These are phyloP conservation scores for Wallacemonas sp. DNA, from an alignment of 208 protist genomes.

Conservation along the genomic window DNA sequence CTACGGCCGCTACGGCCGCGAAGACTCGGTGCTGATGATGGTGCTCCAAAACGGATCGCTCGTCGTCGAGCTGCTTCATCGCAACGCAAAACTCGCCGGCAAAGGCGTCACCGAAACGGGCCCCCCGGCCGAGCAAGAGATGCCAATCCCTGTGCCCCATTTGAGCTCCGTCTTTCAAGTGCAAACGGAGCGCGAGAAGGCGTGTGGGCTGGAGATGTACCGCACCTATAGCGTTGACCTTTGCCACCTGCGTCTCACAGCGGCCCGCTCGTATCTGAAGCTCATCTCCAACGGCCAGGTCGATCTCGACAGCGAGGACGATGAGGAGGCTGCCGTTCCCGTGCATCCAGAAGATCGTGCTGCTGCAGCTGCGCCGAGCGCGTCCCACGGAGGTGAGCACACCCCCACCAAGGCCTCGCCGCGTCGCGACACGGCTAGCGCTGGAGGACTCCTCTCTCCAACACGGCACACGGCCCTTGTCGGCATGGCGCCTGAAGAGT, in stretches of 20 bases:
- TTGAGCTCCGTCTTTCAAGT: slow-evolving; percentile 94
- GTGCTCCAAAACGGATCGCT: slow-evolving; percentile 89
- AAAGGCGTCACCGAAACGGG: slow-evolving; percentile 33
- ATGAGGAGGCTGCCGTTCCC: not conserved
- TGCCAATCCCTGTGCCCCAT: slow-evolving; percentile 89
- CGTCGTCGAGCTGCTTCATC: slow-evolving; percentile 92
- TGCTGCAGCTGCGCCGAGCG: not conserved
- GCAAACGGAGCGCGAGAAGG: slow-evolving; percentile 91
- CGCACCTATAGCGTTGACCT: slow-evolving; percentile 92
- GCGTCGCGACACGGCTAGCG: not conserved
- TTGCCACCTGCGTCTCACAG: slow-evolving; percentile 81
- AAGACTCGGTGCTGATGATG: slow-evolving; percentile 88
- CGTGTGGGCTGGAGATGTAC: slow-evolving; percentile 89
- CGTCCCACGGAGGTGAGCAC: not conserved
- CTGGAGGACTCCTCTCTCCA: slow-evolving; percentile 1
- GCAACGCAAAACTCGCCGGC: slow-evolving; percentile 63
- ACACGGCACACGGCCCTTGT: slow-evolving; percentile 5
- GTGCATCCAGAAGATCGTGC: not conserved
- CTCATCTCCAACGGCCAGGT: slow-evolving; percentile 47
- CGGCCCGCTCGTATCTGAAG: slow-evolving; percentile 87
- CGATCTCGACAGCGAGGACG: not conserved
- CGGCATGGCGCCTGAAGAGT: slow-evolving; percentile 15
- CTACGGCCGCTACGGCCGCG: slow-evolving; percentile 92
- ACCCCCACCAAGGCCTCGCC: not conserved
- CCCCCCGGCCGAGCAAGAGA: slow-evolving; percentile 91